Percentiles rank a stretch among this genome's conserved stretches.
phyloP scores from a whole-genome alignment of 192 early-diverging fungal genomes.

The Entomortierella lignicola region DNA sequence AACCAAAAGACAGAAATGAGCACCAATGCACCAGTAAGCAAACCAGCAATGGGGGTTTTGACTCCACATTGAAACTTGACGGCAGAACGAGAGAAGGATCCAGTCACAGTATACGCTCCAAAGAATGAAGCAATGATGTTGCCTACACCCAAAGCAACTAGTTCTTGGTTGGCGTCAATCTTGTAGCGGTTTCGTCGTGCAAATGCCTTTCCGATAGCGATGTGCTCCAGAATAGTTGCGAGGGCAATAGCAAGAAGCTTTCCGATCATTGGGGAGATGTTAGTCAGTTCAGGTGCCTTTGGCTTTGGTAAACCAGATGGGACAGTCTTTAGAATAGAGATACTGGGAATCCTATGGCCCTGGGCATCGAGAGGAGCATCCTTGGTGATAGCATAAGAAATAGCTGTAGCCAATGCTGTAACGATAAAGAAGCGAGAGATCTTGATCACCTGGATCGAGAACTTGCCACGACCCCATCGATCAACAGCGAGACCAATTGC shows the following conservation, averaged over 20 bases:
- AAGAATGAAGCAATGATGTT: constrained; percentile 91
- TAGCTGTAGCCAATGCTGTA: constrained; percentile 76
- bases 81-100: constrained; percentile 93
- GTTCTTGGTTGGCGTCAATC: constrained; percentile 85
- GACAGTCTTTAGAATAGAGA: constrained; percentile 75
- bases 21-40: constrained; percentile 84
- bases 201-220: constrained; percentile 92
- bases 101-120: constrained; percentile 88
- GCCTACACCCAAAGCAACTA: constrained; percentile 86
- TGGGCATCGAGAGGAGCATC: constrained; percentile 20
- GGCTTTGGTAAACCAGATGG: constrained; percentile 80
- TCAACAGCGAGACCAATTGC: constrained; percentile 40
- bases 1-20: constrained; percentile 84
- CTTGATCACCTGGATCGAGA: constrained; percentile 72
- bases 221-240: constrained; percentile 88
- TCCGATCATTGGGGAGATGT: constrained; percentile 62
- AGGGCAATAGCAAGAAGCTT: constrained; percentile 76
- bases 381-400: constrained; percentile 77
- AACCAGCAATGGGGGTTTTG: constrained; percentile 79
- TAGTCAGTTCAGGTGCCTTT: constrained; percentile 61
- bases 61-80: constrained; percentile 92
- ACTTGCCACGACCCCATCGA: constrained; percentile 47
- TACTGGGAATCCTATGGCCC: constrained; percentile 54
- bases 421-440: constrained; percentile 81
- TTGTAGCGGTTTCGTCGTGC: constrained; percentile 89